phyloP scores from a whole-genome alignment of 2,329 filamentous ascomycete genomes.

The Fusarium nelsonii region DNA sequence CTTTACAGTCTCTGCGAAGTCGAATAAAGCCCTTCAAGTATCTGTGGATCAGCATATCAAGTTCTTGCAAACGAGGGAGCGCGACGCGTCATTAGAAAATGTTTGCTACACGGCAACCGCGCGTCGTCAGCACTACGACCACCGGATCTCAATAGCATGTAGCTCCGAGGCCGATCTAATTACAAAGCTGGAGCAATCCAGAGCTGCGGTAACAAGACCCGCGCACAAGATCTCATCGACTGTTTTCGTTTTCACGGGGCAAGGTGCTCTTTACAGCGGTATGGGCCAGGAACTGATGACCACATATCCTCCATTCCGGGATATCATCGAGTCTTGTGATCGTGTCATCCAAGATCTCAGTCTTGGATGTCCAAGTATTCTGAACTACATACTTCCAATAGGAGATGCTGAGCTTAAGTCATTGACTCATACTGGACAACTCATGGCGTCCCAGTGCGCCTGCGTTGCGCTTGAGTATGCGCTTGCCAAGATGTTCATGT shows the following conservation, averaged over 20 bases:
- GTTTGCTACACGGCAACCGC: conserved; percentile 6
- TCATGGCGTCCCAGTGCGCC: background rate
- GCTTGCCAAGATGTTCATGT: background rate
- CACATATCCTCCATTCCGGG: background rate
- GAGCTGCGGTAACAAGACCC: background rate
- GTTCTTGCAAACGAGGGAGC: background rate
- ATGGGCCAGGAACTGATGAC: background rate
- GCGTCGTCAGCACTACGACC: background rate
- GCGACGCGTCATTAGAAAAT: background rate
- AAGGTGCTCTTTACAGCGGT: background rate
- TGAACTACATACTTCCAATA: background rate
- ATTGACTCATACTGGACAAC: background rate
- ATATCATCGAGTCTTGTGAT: background rate
- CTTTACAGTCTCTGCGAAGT: background rate
- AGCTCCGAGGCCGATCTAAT: background rate
- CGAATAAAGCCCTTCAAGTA: background rate
- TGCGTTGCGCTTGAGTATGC: background rate
- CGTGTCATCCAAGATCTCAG: background rate
- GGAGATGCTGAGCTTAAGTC: background rate
- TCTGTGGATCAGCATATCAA: background rate
- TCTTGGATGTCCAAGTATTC: background rate
- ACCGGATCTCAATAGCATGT: background rate
- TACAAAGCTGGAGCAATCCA: background rate
- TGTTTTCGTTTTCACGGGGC: conserved; percentile 1
- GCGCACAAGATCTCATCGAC: background rate